Conservation (phyloP, 192 early-diverging fungal species). For the Coemansia sp. region DNA sequence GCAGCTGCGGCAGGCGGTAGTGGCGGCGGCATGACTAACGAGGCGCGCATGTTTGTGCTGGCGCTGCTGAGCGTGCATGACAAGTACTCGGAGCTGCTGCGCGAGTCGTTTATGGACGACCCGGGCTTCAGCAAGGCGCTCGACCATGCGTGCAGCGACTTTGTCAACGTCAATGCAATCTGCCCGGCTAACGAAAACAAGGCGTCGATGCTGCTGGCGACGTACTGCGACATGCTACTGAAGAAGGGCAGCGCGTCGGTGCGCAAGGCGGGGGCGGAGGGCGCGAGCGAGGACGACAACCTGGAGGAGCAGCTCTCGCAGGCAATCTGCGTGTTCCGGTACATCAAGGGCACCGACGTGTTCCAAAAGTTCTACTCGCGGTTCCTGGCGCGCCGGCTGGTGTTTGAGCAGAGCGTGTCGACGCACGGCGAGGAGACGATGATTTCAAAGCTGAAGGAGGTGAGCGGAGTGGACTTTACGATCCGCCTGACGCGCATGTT, state of each 20-base stretch:
- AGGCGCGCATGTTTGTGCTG: slow-evolving; percentile 71
- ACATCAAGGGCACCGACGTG: slow-evolving; percentile 95
- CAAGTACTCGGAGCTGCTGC: slow-evolving; percentile 77
- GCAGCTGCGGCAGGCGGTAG: not conserved
- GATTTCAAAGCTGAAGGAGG: slow-evolving; percentile 88
- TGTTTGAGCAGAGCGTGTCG: slow-evolving; percentile 82
- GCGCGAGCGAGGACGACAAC: slow-evolving; percentile 43
- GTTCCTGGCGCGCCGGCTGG: slow-evolving; percentile 88
- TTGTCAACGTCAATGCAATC: slow-evolving; percentile 87
- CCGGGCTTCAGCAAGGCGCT: slow-evolving; percentile 83
- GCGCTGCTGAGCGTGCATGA: slow-evolving; percentile 82
- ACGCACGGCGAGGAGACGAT: slow-evolving; percentile 91
- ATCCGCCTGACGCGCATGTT: slow-evolving; percentile 95
- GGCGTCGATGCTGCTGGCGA: slow-evolving; percentile 85
- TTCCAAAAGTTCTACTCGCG: slow-evolving; percentile 97
- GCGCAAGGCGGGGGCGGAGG: slow-evolving; percentile 31
- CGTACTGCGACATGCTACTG: slow-evolving; percentile 84
- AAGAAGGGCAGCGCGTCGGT: slow-evolving; percentile 61
- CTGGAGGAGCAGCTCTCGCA: slow-evolving; percentile 50
- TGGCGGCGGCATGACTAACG: slow-evolving; percentile 24
- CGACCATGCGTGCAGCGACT: slow-evolving; percentile 90
- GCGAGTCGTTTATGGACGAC: slow-evolving; percentile 70
- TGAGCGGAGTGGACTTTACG: slow-evolving; percentile 94
- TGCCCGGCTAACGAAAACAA: slow-evolving; percentile 65
- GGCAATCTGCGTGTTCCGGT: slow-evolving; percentile 90